Conservation (phyloP, 2,329 filamentous ascomycete genomes). For the Graphiopsis chlorocephala region DNA sequence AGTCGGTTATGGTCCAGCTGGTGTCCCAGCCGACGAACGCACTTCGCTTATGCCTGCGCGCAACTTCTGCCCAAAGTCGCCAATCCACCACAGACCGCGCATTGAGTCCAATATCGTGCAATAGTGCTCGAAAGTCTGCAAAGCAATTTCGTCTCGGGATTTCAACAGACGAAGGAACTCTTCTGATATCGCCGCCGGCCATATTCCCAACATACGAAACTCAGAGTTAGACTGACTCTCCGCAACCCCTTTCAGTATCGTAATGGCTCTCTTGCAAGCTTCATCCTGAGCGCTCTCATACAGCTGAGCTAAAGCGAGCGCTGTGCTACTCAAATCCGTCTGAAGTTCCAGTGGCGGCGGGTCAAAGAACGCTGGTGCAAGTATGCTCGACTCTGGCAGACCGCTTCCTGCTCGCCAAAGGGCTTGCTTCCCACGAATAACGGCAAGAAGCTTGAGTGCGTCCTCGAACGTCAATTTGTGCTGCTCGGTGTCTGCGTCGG, state of each 20-base stretch:
- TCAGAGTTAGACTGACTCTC: not conserved
- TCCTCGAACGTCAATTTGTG: not conserved
- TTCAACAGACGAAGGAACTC: conserved; percentile 1
- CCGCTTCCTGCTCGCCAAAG: conserved; percentile 8
- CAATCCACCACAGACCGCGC: conserved; percentile 8
- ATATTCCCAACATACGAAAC: conserved; percentile 4
- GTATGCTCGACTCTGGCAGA: not conserved
- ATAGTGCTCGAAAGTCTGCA: conserved; percentile 8
- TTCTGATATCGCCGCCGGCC: conserved; percentile 4
- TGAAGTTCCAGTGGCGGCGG: not conserved
- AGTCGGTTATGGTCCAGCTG: not conserved
- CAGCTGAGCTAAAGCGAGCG: not conserved
- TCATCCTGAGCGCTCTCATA: not conserved
- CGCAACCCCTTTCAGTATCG: not conserved
- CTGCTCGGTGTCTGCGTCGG: conserved; percentile 6
- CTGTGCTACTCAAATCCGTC: not conserved
- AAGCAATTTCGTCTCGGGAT: not conserved
- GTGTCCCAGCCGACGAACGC: not conserved
- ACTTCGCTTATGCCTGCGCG: not conserved
- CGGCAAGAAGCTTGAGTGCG: not conserved
- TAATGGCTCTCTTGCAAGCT: not conserved
- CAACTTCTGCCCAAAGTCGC: conserved; percentile 1
- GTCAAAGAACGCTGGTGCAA: conserved; percentile 10
- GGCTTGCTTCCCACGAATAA: conserved; percentile 8
- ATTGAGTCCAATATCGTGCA: conserved; percentile 9